A percentile compares a stretch with the other conserved stretches of the same genome.
Evolutionary conservation across 495 filamentous ascomycete species (phyloP).

Genomic region (Halenospora varia): DNA sequence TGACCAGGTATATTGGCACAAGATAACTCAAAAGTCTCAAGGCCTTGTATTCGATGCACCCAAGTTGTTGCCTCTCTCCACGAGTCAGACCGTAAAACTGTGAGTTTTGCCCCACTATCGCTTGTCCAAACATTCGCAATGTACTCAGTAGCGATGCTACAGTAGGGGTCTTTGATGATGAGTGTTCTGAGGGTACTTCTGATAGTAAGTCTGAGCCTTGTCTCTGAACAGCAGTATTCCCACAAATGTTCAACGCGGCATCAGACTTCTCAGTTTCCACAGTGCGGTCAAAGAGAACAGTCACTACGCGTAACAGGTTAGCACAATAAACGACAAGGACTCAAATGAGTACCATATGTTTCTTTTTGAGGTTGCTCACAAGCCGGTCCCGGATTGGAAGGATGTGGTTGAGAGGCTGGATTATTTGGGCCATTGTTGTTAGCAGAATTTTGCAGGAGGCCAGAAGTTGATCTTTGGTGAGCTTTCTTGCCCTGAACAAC

Average conservation of each 20-base stretch:
- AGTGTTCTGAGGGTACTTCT: too few species aligned
- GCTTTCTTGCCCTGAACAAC: slow-evolving; percentile 44
- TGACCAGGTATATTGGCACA: slow-evolving; percentile 68
- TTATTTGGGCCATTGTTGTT: not conserved
- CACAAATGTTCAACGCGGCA: too few species aligned
- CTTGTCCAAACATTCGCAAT: not conserved
- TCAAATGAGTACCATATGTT: too few species aligned
- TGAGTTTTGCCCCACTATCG: slow-evolving; percentile 43
- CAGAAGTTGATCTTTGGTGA: not conserved
- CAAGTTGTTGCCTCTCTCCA: slow-evolving; percentile 64
- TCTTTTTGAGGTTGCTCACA: too few species aligned
- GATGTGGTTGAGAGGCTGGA: too few species aligned
- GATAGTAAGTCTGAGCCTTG: too few species aligned
- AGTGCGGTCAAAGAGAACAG: too few species aligned
- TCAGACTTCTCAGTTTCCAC: too few species aligned
- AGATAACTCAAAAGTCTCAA: slow-evolving; percentile 62
- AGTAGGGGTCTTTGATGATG: not conserved
- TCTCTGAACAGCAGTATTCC: too few species aligned
- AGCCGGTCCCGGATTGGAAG: too few species aligned
- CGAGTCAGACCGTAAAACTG: slow-evolving; percentile 64
- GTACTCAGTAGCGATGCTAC: not conserved
- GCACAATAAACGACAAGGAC: too few species aligned
- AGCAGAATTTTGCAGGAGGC: not conserved
- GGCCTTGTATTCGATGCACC: slow-evolving; percentile 75
- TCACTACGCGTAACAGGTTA: too few species aligned